Evolutionary conservation across 1,139 yeast genomes (phyloP), one percentile per base, ranked within the genome.

Genomic region (Chernovozyma aurita): DNA sequence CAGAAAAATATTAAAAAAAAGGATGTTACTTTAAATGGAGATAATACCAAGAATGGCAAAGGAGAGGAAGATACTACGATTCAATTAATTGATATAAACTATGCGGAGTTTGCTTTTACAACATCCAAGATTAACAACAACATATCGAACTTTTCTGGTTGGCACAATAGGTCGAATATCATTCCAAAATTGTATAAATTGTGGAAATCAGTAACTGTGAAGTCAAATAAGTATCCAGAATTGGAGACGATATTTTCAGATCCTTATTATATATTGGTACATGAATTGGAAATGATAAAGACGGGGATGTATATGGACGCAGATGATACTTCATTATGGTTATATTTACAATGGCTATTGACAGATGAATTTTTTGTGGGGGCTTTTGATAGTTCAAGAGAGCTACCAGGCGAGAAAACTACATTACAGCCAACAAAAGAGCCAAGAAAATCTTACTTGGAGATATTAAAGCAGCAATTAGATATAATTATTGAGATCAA

Each of bases 241-340:
- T 30, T 44, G 7, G 34, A 37, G 36, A 7, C 42, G 28, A 36
- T 59, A 2, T 61, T 64, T 38, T 35, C 38, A 13, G 41, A 48
- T 12, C 63, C 65, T 41, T 53, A 44, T 18, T 40, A 46, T 1
- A 70, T 81, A 33, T 53, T 87, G 14, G 42, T 48, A 1, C 63
- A 67, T 25, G 99, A 92, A 53, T 60, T 88, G 29, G 73, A 73
- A 11, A 71, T 85, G 46, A 70, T 87, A 33, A 81, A 81, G 40
- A 84, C 87, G 21, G 98, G 97, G 0, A 77, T 88, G 62, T 87
- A 80, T 52, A 87, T 95, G 47, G 97, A 92, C 55, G 90, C 95
- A 0, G 95, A 86, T 33, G 97, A 92, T 53, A 92, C 94, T 34
- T 85, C 96, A 0, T 82, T 87, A 1, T 92, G 98, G 97, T 71